A percentile compares a stretch with the other conserved stretches of the same genome.
Evolutionary conservation across 1,139 yeast genomes (phyloP).

Genomic region (Suhomyces yuchorum): DNA sequence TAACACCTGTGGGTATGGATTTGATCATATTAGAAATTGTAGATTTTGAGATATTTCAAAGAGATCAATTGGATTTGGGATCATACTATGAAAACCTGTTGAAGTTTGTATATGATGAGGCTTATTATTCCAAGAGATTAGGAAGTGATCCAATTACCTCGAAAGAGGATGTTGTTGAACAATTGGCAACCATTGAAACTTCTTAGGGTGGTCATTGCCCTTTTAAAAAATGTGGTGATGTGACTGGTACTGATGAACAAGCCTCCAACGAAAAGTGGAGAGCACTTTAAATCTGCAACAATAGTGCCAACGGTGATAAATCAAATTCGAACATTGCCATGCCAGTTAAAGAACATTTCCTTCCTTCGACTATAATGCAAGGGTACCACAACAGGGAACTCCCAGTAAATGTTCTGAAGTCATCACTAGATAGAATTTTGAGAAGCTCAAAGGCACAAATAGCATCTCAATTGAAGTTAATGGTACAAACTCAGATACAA

Average conservation of each 20-base stretch:
- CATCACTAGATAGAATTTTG: neutral
- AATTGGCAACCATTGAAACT: neutral
- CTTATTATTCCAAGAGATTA: neutral
- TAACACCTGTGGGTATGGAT: slow-evolving; percentile 13
- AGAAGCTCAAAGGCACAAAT: neutral
- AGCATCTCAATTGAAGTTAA: neutral
- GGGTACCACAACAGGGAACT: neutral
- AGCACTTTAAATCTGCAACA: neutral
- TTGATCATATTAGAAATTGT: slow-evolving; percentile 28
- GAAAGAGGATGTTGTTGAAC: neutral
- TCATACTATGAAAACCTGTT: slow-evolving; percentile 19
- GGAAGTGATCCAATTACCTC: neutral
- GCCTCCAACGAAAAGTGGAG: too few relatives aligned
- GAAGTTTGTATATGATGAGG: slow-evolving; percentile 26
- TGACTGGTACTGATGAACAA: neutral
- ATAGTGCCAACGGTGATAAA: neutral
- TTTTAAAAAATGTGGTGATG: neutral
- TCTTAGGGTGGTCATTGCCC: neutral
- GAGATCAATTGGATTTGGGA: slow-evolving; percentile 30
- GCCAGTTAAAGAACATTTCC: neutral
- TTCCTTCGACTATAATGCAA: neutral
- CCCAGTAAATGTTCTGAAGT: neutral
- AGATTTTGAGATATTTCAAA: slow-evolving; percentile 31
- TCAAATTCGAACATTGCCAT: neutral
- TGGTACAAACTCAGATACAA: neutral